Conservation (phyloP, 257 asterid genomes). For the Dorcoceras hygrometricum region DNA sequence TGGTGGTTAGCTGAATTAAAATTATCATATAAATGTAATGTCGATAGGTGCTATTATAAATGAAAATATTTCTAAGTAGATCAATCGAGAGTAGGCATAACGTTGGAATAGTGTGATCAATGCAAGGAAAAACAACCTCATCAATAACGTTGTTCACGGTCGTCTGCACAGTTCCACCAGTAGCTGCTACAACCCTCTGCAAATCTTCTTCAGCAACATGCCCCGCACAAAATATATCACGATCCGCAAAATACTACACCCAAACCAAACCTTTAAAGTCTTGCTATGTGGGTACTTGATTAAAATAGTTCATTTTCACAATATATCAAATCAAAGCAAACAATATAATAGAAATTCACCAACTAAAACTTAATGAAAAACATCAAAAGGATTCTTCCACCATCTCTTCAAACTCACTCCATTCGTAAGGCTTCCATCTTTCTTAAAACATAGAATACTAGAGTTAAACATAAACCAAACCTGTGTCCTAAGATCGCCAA, state of each 20-base stretch:
- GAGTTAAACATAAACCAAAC: slow-evolving; percentile 25
- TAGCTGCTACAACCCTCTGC: slow-evolving; percentile 83
- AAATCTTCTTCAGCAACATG: slow-evolving; percentile 91
- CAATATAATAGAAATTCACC: not conserved
- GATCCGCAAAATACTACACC: slow-evolving; percentile 84
- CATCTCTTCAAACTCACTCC: not conserved
- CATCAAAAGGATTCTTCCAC: not conserved
- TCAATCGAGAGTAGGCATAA: not conserved
- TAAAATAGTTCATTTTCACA: not conserved
- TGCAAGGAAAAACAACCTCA: slow-evolving; percentile 47
- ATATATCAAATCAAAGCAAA: too few species aligned
- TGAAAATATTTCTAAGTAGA: not conserved
- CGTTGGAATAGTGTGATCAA: slow-evolving; percentile 7
- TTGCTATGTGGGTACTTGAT: not conserved
- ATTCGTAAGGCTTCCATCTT: not conserved
- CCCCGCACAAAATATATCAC: slow-evolving; percentile 92
- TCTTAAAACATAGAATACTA: not conserved
- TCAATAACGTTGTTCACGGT: slow-evolving; percentile 82
- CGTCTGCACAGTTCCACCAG: slow-evolving; percentile 89
- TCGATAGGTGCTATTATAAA: too few species aligned
- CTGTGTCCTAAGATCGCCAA: slow-evolving; percentile 93
- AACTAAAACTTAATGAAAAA: not conserved
- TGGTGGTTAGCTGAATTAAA: slow-evolving; percentile 16
- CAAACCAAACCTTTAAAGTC: not conserved
- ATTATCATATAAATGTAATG: not conserved